Conservation (phyloP, 2,329 filamentous ascomycete species). For the Lizonia empirigonia region DNA sequence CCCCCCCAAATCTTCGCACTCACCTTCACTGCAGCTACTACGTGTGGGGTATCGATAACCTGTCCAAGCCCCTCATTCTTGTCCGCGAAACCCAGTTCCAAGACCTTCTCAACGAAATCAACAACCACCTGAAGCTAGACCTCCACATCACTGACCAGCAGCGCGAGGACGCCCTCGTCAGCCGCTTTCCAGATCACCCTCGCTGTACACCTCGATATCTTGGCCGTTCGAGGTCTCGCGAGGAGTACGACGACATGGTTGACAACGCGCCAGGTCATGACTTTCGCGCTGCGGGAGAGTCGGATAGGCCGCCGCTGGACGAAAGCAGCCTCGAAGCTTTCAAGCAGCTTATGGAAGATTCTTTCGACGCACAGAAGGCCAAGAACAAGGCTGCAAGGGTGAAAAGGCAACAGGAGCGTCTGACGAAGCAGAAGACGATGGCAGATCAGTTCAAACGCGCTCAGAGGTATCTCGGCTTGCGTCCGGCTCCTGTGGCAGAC, state of each 20-base stretch:
- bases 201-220: slow-evolving; percentile 72
- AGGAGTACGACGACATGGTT: slow-evolving; percentile 51
- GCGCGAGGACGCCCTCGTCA: slow-evolving; percentile 61
- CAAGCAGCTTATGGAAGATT: slow-evolving; percentile 60
- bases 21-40: slow-evolving; percentile 63
- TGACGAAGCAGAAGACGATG: slow-evolving; percentile 59
- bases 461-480: slow-evolving; percentile 74
- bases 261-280: slow-evolving; percentile 22
- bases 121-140: slow-evolving; percentile 57
- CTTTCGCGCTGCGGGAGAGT: slow-evolving; percentile 26
- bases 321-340: slow-evolving; percentile 55
- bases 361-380: slow-evolving; percentile 57
- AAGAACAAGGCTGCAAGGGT: slow-evolving; percentile 56
- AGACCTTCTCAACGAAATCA: slow-evolving; percentile 68
- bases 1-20: slow-evolving; percentile 20
- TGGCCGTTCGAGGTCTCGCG: slow-evolving; percentile 59
- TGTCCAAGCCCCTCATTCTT: slow-evolving; percentile 65
- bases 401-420: slow-evolving; percentile 57
- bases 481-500: slow-evolving; percentile 37
- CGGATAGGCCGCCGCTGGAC: slow-evolving; percentile 35
- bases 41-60: slow-evolving; percentile 56
- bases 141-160: slow-evolving; percentile 64
- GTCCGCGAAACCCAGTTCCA: slow-evolving; percentile 71
- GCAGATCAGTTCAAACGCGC: slow-evolving; percentile 64
- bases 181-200: slow-evolving; percentile 65